Percentiles rank a stretch among this genome's conserved stretches.
phyloP scores from a whole-genome alignment of 2,329 filamentous ascomycete genomes.

The Exophiala aquamarina region DNA sequence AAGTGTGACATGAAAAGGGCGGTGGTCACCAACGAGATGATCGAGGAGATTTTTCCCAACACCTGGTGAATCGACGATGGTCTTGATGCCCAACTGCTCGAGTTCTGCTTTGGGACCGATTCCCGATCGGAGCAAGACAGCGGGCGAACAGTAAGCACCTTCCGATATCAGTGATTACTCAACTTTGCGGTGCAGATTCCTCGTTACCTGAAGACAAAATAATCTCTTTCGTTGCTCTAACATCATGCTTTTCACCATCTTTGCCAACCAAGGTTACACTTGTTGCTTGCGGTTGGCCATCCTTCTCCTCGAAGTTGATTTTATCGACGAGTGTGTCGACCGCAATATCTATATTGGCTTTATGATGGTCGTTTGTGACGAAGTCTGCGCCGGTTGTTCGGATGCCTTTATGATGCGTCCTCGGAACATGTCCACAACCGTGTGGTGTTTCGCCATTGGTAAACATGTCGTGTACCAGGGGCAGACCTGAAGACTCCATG shows the following conservation, averaged over 20 bases:
- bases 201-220: conserved; percentile 37
- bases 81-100: conserved; percentile 43
- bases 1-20: conserved; percentile 28
- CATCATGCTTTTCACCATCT: conserved; percentile 38
- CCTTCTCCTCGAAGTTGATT: conserved; percentile 44
- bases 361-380: conserved; percentile 43
- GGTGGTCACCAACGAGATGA: conserved; percentile 43
- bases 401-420: conserved; percentile 53
- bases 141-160: conserved; percentile 53
- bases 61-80: conserved; percentile 47
- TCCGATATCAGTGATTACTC: neutral
- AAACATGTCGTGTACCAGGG: conserved; percentile 61
- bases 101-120: conserved; percentile 50
- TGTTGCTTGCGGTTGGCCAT: conserved; percentile 19
- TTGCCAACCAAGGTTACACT: conserved; percentile 47
- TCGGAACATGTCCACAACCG: conserved; percentile 56
- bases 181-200: conserved; percentile 12
- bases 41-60: conserved; percentile 57
- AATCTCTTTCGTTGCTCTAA: conserved; percentile 45
- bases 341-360: conserved; percentile 50
- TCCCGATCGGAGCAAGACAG: conserved; percentile 55
- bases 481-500: conserved; percentile 54
- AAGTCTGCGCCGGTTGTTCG: conserved; percentile 58
- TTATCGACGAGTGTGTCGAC: conserved; percentile 54
- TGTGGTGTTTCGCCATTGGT: conserved; percentile 52